Evolutionary conservation across 768 basidiomycete genomes (phyloP).

Genomic region (Tylopilus vinaceipallidus): DNA sequence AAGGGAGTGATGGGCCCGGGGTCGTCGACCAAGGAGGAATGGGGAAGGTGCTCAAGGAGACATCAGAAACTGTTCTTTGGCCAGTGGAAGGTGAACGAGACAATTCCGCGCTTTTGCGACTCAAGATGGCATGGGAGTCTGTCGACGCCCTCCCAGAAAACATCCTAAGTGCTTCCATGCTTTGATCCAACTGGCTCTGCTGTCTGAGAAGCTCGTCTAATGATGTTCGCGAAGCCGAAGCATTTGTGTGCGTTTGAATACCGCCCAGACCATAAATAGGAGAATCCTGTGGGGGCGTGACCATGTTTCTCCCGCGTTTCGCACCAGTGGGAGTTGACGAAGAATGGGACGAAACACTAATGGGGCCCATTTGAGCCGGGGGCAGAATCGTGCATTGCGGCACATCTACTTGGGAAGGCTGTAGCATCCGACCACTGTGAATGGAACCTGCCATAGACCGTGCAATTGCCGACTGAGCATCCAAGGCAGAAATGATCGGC

Average conservation of each 20-base stretch:
- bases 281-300: slow-evolving; percentile 26
- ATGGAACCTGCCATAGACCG: slow-evolving; percentile 8
- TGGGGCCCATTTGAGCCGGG: not conserved
- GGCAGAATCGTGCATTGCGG: not conserved
- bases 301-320: not conserved
- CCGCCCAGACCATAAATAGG: slow-evolving; percentile 48
- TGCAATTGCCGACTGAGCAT: slow-evolving; percentile 7
- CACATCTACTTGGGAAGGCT: slow-evolving; percentile 1
- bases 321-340: not conserved
- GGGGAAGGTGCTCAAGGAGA: slow-evolving; percentile 72
- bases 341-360: not conserved
- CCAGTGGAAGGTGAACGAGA: slow-evolving; percentile 25
- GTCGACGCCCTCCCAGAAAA: slow-evolving; percentile 33
- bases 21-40: slow-evolving; percentile 46
- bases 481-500: slow-evolving; percentile 2
- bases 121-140: slow-evolving; percentile 34
- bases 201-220: slow-evolving; percentile 55
- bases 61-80: slow-evolving; percentile 40
- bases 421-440: slow-evolving; percentile 2
- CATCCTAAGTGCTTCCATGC: slow-evolving; percentile 55
- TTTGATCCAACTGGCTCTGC: slow-evolving; percentile 62
- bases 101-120: slow-evolving; percentile 6
- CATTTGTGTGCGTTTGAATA: slow-evolving; percentile 17
- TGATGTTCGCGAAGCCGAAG: slow-evolving; percentile 32
- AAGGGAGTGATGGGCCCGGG: slow-evolving; percentile 17